These are phyloP conservation scores for Boletus mariae DNA, from an alignment of 1,284 basidiomycete species.

Conservation along the genomic window DNA sequence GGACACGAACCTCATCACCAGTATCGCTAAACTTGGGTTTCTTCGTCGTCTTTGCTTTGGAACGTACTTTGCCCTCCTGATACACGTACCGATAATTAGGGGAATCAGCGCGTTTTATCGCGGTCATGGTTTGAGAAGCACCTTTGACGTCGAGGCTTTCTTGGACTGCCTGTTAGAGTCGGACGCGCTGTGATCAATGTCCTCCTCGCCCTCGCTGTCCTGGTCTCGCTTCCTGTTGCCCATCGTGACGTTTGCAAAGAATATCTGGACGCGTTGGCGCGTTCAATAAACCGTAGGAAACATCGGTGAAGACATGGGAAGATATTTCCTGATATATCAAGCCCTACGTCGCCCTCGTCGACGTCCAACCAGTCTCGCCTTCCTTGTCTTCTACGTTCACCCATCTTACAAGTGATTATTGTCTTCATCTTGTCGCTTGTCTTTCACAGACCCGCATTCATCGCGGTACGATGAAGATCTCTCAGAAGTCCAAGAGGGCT, in stretches of 20 bases:
- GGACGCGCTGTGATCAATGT: slow-evolving; percentile 9
- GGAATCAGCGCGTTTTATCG: slow-evolving; percentile 1
- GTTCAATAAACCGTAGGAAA: slow-evolving; percentile 15
- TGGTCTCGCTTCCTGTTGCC: slow-evolving; percentile 31
- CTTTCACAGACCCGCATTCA: slow-evolving; percentile 41
- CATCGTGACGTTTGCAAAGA: slow-evolving; percentile 9
- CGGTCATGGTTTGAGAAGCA: background rate
- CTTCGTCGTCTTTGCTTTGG: slow-evolving; percentile 25
- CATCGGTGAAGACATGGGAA: slow-evolving; percentile 13
- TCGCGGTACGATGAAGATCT: slow-evolving; percentile 71
- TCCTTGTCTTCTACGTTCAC: slow-evolving; percentile 18
- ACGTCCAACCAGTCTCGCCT: slow-evolving; percentile 6
- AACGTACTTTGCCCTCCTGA: slow-evolving; percentile 10
- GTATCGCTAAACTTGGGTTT: slow-evolving; percentile 25
- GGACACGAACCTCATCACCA: slow-evolving; percentile 10
- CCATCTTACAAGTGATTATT: slow-evolving; percentile 7
- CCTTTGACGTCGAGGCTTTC: slow-evolving; percentile 19
- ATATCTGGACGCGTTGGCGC: background rate
- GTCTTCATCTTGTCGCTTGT: slow-evolving; percentile 14
- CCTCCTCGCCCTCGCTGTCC: slow-evolving; percentile 30
- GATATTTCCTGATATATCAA: slow-evolving; percentile 34
- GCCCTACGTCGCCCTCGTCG: slow-evolving; percentile 26
- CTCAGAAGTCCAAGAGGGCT: slow-evolving; percentile 74
- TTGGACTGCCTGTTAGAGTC: slow-evolving; percentile 11
- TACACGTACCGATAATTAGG: background rate